phyloP scores from a whole-genome alignment of 2,329 filamentous ascomycete genomes.

The Dothidotthia symphoricarpi region DNA sequence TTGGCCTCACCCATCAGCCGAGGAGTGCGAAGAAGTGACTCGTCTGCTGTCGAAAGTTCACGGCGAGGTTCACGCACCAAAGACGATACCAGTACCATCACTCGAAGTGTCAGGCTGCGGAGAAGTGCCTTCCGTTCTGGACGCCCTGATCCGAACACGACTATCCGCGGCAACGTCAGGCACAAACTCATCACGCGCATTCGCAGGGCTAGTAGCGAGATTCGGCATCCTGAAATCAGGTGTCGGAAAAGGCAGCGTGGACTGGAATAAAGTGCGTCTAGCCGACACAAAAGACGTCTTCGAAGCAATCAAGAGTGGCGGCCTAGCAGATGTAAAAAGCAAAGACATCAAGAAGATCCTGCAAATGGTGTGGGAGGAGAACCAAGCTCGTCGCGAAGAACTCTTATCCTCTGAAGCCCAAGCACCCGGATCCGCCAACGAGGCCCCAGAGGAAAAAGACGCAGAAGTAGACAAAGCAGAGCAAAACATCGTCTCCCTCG shows the following conservation, averaged over 20 bases:
- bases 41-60: constrained; percentile 64
- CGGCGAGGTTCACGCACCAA: constrained; percentile 62
- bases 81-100: constrained; percentile 67
- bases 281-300: constrained; percentile 62
- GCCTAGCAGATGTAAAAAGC: constrained; percentile 68
- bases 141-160: constrained; percentile 62
- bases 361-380: constrained; percentile 69
- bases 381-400: constrained; percentile 56
- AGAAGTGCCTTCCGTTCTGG: constrained; percentile 63
- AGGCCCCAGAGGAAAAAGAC: constrained; percentile 53
- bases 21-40: constrained; percentile 69
- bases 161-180: constrained; percentile 61
- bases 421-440: constrained; percentile 45
- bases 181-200: constrained; percentile 63
- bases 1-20: constrained; percentile 61
- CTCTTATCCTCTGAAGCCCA: constrained; percentile 42
- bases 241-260: constrained; percentile 67
- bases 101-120: constrained; percentile 69
- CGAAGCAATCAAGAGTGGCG: constrained; percentile 67
- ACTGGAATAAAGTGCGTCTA: constrained; percentile 69
- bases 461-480: constrained; percentile 58
- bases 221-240: constrained; percentile 65
- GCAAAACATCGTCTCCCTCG: constrained; percentile 62
- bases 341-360: constrained; percentile 72
- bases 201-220: constrained; percentile 61